Evolutionary conservation across 2,329 filamentous ascomycete species (phyloP).

Genomic region (Fusarium sp.): DNA sequence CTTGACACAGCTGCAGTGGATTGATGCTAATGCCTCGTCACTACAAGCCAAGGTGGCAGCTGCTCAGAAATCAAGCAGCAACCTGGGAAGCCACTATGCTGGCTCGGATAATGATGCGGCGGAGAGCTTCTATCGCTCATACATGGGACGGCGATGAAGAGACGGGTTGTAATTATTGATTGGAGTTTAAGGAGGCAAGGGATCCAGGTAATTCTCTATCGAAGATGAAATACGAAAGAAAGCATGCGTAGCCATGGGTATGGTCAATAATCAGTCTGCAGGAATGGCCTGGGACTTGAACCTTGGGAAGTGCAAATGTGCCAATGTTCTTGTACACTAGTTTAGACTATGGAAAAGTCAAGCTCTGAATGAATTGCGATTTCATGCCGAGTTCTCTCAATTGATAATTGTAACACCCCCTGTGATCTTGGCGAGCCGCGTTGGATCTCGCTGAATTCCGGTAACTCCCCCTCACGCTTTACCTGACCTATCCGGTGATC

Average conservation of each 20-base stretch:
- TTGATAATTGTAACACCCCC: slow-evolving; percentile 19
- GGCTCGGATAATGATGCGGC: slow-evolving; percentile 76
- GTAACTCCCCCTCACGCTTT: slow-evolving; percentile 35
- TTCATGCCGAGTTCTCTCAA: slow-evolving; percentile 11
- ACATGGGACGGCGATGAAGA: slow-evolving; percentile 76
- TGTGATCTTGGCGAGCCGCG: slow-evolving; percentile 28
- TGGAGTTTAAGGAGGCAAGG: slow-evolving; percentile 46
- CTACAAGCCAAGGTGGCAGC: slow-evolving; percentile 85
- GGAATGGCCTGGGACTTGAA: slow-evolving; percentile 29
- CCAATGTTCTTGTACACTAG: slow-evolving; percentile 56
- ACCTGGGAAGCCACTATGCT: slow-evolving; percentile 67
- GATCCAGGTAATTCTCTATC: slow-evolving; percentile 31
- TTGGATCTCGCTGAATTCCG: slow-evolving; percentile 30
- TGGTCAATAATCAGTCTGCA: slow-evolving; percentile 10
- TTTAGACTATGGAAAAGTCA: slow-evolving; percentile 48
- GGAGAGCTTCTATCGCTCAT: slow-evolving; percentile 92
- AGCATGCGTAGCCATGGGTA: slow-evolving; percentile 6
- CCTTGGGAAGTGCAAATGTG: slow-evolving; percentile 39
- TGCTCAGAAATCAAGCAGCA: slow-evolving; percentile 82
- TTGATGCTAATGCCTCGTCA: slow-evolving; percentile 85
- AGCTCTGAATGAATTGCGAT: slow-evolving; percentile 38
- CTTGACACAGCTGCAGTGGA: slow-evolving; percentile 90
- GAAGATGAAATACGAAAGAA: slow-evolving; percentile 30
- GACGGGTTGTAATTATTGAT: slow-evolving; percentile 33
- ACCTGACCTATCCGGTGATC: slow-evolving; percentile 36